Evolutionary conservation across 495 filamentous ascomycete genomes (phyloP).

Genomic region (Penicillium desertorum): DNA sequence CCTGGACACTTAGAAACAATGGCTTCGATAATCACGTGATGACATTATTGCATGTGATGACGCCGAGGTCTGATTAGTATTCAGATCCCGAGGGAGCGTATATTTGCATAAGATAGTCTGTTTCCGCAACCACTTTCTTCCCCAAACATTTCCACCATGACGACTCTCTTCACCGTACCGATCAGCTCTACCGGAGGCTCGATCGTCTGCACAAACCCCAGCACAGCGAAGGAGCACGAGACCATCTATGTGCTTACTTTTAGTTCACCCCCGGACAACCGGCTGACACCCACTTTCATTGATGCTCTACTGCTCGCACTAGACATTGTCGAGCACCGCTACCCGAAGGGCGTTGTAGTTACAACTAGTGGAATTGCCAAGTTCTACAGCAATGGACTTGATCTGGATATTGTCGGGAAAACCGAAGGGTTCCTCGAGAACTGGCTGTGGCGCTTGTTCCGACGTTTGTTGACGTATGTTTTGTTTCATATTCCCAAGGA

Average conservation of each 20-base stretch:
- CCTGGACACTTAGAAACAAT: too few species aligned
- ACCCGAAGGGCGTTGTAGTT: conserved; percentile 67
- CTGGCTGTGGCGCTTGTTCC: conserved; percentile 58
- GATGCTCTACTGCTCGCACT: conserved; percentile 64
- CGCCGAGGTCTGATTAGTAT: conserved; percentile 29
- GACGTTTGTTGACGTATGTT: conserved; percentile 59
- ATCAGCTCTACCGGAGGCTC: conserved; percentile 48
- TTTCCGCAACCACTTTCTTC: conserved; percentile 4
- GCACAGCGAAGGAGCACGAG: conserved; percentile 31
- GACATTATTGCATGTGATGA: conserved; percentile 28
- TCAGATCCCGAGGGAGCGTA: conserved; percentile 5
- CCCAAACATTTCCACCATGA: conserved; percentile 21
- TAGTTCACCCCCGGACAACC: conserved; percentile 68
- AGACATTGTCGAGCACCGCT: conserved; percentile 67
- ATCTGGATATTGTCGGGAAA: conserved; percentile 56
- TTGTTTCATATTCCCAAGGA: background rate
- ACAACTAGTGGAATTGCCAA: conserved; percentile 73
- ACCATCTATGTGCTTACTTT: conserved; percentile 73
- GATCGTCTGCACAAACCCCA: conserved; percentile 58
- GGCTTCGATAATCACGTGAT: conserved; percentile 6
- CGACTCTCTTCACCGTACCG: conserved; percentile 46
- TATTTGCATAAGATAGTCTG: background rate
- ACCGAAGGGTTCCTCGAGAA: conserved; percentile 54
- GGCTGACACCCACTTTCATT: conserved; percentile 67
- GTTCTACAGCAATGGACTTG: conserved; percentile 81